Base-by-base conservation (phyloP, 2,329 filamentous ascomycete species). In the Aschersonia sp. region DNA sequence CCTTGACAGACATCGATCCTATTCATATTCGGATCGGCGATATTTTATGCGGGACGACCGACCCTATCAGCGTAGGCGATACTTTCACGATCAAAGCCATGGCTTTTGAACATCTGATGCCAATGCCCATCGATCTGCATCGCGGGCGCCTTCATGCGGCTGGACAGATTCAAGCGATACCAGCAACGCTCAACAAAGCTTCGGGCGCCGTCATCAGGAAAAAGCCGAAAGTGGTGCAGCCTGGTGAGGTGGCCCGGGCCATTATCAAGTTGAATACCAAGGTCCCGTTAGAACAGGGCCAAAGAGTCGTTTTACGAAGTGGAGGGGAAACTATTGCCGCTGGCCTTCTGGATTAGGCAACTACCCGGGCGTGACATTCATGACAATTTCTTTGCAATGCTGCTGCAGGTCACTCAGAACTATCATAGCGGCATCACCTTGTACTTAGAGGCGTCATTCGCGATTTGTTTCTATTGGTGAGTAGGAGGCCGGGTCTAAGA, bases 61-160 rank as follows among this genome's bases (percentile, higher is more conserved):
- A 74, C 1, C 83, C 87, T 0, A 81, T 95, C 35, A 66, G 71
- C 30, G 84, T 83, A 50, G 70, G 87, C 49, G 83, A 83, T 49
- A 75, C 71, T 0, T 89, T 97, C 56, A 86, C 78, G 2, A 79
- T 84, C 51, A 94, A 94, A 64, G 80, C 92, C 9, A 74, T 95
- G 48, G 87, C 89, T 0, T 94, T 97, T 57, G 87, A 95, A 51
- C 83, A 90, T 52, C 66, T 98, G 12, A 83, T 89, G 65, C 90
- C 90, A 0, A 92, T 90, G 78, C 78, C 79, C 30, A 78, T 97
- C 8, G 90, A 97, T 58, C 79, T 98, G 7, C 89, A 95, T 62
- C 73, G 87, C 22, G 92, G 92, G 0, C 75, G 88, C 7, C 66
- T 97, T 45, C 85, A 95, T 61, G 79, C 81, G 0, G 74, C 86